Percentiles rank a stretch among this genome's conserved stretches.
phyloP scores from a whole-genome alignment of 306 rosid genomes.

The Trifolium subterraneum region DNA sequence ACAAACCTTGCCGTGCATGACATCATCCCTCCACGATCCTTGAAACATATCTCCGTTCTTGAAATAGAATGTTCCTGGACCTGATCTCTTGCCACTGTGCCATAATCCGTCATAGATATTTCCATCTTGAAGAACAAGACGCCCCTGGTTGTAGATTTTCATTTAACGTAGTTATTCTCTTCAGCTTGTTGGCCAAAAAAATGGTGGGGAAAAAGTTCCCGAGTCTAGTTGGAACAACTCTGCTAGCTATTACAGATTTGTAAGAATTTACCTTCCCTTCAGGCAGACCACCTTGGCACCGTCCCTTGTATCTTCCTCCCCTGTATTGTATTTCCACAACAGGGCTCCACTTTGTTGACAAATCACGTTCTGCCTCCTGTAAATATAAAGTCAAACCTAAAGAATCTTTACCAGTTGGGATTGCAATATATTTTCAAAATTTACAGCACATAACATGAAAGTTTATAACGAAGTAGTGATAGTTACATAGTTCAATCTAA shows the following conservation, averaged over 20 bases:
- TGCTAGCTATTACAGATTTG: slow-evolving; percentile 1
- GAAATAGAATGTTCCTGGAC: slow-evolving; percentile 85
- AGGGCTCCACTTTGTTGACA: slow-evolving; percentile 88
- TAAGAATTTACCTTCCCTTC: slow-evolving; percentile 81
- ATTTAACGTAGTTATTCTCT: slow-evolving; percentile 35
- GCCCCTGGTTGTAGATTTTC: slow-evolving; percentile 63
- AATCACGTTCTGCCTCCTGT: slow-evolving; percentile 94
- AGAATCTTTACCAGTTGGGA: slow-evolving; percentile 31
- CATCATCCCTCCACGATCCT: slow-evolving; percentile 98
- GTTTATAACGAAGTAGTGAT: slow-evolving; percentile 3
- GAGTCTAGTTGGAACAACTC: slow-evolving; percentile 2
- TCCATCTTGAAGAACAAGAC: slow-evolving; percentile 79
- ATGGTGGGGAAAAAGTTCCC: background rate
- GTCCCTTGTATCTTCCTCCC: slow-evolving; percentile 86
- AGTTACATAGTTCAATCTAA: slow-evolving; percentile 2
- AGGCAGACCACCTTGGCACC: slow-evolving; percentile 98
- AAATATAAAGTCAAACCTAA: slow-evolving; percentile 32
- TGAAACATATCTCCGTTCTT: slow-evolving; percentile 93
- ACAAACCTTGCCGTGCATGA: slow-evolving; percentile 94
- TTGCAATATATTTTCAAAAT: slow-evolving; percentile 25
- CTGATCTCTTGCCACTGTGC: slow-evolving; percentile 92
- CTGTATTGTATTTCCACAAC: slow-evolving; percentile 84
- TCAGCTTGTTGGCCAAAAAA: slow-evolving; percentile 21
- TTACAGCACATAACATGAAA: background rate
- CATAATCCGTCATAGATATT: slow-evolving; percentile 93